A percentile compares a stretch with the other conserved stretches of the same genome.
Conservation (phyloP, 129 eudicot genomes). For the Heracleum sosnowskyi region DNA sequence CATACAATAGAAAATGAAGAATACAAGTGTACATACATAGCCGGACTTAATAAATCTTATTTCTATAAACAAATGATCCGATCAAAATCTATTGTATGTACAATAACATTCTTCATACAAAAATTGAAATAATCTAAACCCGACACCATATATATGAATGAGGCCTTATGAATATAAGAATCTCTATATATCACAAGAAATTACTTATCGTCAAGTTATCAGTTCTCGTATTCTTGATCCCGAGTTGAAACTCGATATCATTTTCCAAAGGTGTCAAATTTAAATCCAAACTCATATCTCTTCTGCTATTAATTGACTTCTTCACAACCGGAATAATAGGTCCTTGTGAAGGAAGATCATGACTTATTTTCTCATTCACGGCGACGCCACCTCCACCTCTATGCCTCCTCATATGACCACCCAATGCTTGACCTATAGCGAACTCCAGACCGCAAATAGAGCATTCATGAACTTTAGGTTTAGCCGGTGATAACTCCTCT, state of each 20-base stretch:
- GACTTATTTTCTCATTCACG: constrained; percentile 16
- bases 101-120: background rate
- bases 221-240: constrained; percentile 17
- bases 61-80: background rate
- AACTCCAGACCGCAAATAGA: constrained; percentile 75
- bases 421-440: constrained; percentile 80
- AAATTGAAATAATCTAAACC: background rate
- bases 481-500: constrained; percentile 17
- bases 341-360: constrained; percentile 13
- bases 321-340: constrained; percentile 26
- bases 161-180: background rate
- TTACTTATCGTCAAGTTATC: background rate
- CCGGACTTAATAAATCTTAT: background rate
- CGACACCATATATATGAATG: background rate
- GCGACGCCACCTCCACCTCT: constrained; percentile 20
- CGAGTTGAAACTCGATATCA: constrained; percentile 37
- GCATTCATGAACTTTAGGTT: constrained; percentile 75
- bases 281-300: constrained; percentile 62
- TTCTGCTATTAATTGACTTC: constrained; percentile 39
- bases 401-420: constrained; percentile 91
- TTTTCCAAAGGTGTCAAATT: constrained; percentile 78
- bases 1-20: background rate
- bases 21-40: background rate
- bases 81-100: background rate
- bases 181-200: too few species aligned